Evolutionary conservation across 2,329 filamentous ascomycete species (phyloP).

Genomic region (Xylaria digitata): DNA sequence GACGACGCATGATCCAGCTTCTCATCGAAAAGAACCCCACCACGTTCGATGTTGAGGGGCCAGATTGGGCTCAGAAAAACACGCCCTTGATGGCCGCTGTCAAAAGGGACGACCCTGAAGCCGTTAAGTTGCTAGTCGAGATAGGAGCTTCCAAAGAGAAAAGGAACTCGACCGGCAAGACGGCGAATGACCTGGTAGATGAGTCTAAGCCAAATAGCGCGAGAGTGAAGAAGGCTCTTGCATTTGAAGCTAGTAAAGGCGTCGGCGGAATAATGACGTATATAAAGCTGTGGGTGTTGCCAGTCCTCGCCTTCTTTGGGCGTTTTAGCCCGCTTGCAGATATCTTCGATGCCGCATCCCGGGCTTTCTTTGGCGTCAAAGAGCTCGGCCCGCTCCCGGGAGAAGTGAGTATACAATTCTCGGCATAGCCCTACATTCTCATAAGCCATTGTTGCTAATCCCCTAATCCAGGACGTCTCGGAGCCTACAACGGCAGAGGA

Average conservation of each 20-base stretch:
- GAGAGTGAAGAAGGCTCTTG: slow-evolving; percentile 30
- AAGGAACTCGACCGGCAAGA: slow-evolving; percentile 34
- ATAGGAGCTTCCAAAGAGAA: slow-evolving; percentile 35
- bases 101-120: slow-evolving; percentile 28
- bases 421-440: neutral
- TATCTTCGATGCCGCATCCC: slow-evolving; percentile 36
- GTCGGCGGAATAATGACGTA: slow-evolving; percentile 36
- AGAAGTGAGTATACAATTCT: slow-evolving; percentile 17
- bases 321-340: slow-evolving; percentile 27
- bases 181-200: slow-evolving; percentile 27
- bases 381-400: slow-evolving; percentile 20
- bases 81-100: slow-evolving; percentile 39
- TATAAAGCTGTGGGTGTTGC: slow-evolving; percentile 34
- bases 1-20: slow-evolving; percentile 35
- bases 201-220: slow-evolving; percentile 25
- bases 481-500: slow-evolving; percentile 28
- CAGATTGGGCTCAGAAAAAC: slow-evolving; percentile 26
- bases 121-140: slow-evolving; percentile 35
- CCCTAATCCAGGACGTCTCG: slow-evolving; percentile 22
- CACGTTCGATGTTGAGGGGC: slow-evolving; percentile 32
- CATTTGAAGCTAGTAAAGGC: slow-evolving; percentile 30
- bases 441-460: slow-evolving; percentile 3
- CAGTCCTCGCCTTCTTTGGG: slow-evolving; percentile 32
- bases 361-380: slow-evolving; percentile 19
- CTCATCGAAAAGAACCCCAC: slow-evolving; percentile 35